These are phyloP conservation scores for Coniosporium tulheliwenetii DNA, from an alignment of 2,329 filamentous ascomycete species.

Conservation along the genomic window DNA sequence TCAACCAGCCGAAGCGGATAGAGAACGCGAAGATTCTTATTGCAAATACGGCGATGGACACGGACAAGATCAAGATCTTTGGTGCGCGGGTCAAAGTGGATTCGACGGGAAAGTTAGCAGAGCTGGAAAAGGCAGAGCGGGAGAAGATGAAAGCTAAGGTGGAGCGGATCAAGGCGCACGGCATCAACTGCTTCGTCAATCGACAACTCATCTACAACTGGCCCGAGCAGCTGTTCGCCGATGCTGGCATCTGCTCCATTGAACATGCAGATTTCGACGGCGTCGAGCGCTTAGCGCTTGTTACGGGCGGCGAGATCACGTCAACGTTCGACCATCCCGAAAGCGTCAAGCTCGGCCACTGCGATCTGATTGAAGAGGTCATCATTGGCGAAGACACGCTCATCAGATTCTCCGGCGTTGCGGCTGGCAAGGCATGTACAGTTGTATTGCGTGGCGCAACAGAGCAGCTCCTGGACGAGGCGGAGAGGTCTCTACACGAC, in stretches of 20 bases:
- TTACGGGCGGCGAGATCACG: constrained; percentile 93
- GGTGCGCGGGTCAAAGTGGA: constrained; percentile 93
- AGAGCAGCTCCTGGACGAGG: constrained; percentile 91
- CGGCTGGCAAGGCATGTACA: constrained; percentile 86
- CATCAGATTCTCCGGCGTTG: constrained; percentile 94
- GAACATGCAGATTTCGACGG: constrained; percentile 99
- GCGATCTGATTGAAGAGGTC: constrained; percentile 91
- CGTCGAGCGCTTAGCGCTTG: constrained; percentile 83
- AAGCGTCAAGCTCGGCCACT: constrained; percentile 87
- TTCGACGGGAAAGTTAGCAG: constrained; percentile 91
- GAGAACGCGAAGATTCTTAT: constrained; percentile 98
- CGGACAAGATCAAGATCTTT: constrained; percentile 99
- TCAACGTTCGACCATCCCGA: constrained; percentile 98
- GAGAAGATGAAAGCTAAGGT: constrained; percentile 99
- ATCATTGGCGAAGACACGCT: constrained; percentile 97
- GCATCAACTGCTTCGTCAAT: constrained; percentile 99
- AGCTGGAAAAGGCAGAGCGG: constrained; percentile 92
- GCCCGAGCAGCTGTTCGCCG: constrained; percentile 96
- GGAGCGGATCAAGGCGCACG: constrained; percentile 95
- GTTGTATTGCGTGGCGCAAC: constrained; percentile 93
- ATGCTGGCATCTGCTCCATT: constrained; percentile 95
- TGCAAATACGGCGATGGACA: constrained; percentile 98
- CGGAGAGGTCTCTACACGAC: constrained; percentile 90
- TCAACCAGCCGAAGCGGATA: constrained; percentile 93
- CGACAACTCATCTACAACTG: constrained; percentile 99